Evolutionary conservation across 805 yeast genomes (phyloP).

Genomic region (Yamadazyma scolyti): DNA sequence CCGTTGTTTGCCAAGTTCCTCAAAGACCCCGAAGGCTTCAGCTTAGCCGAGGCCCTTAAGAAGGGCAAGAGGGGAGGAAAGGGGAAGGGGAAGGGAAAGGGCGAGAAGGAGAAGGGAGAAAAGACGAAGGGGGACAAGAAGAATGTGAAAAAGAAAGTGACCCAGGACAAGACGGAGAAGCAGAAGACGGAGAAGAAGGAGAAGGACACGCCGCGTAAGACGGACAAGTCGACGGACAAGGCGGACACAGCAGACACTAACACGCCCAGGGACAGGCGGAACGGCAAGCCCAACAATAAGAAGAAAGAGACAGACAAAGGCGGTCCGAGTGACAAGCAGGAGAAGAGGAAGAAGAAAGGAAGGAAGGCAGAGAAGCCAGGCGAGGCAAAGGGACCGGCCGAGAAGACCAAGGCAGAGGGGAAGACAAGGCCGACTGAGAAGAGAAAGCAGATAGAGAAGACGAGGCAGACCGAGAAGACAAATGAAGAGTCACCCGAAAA

Average conservation of each 20-base stretch:
- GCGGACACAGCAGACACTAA: not conserved
- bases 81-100: conserved; percentile 2
- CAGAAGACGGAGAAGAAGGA: conserved; percentile 1
- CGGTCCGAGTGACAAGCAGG: no score
- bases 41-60: no score
- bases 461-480: not conserved
- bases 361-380: no score
- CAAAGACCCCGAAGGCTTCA: no score
- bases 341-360: no score
- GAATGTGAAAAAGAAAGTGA: not conserved
- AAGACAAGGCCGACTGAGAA: no score
- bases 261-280: not conserved
- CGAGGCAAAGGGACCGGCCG: no score
- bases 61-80: no score
- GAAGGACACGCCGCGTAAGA: not conserved
- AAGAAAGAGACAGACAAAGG: not conserved
- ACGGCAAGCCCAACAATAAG: not conserved
- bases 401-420: no score
- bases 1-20: no score
- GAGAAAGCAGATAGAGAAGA: no score
- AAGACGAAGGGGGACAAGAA: conserved; percentile 3
- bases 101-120: conserved; percentile 1
- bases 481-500: not conserved
- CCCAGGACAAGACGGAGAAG: conserved; percentile 1
- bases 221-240: not conserved